Base-by-base conservation (phyloP, 192 early-diverging fungal species). In the Linnemannia schmuckeri region DNA sequence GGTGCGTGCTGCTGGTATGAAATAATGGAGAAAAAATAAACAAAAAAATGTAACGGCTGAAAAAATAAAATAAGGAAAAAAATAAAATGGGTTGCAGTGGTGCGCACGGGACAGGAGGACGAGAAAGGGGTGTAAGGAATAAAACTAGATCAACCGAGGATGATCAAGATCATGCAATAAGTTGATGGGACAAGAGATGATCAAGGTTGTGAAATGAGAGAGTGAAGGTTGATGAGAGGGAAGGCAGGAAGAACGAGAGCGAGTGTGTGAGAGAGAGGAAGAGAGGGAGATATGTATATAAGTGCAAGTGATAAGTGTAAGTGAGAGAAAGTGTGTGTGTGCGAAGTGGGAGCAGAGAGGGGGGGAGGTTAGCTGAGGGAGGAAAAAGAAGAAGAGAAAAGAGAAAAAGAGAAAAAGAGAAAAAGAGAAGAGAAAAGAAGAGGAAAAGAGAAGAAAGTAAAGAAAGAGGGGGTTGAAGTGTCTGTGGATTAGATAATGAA, bases 331-430 rank as follows among this genome's bases (percentile, higher is more conserved):
- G 27, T 37, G 37, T 41, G 38, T 22, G 12, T 9, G 57, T 74
- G 72, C 15, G 54, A 72, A 44, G 30, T 30, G 47, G 49, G 55
- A 37, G n/a, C 12, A 47, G 35, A 55, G 41, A 63, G 55, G 40
- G 75, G 68, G 68, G 42, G 41, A 69, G 61, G 74, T 70, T 30
- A 46, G 49, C 57, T 61, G 73, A 61, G 33, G 70, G 41, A 77
- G 27, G 30, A 17, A 57, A 52, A 57, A 30, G 44, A 49, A 71
- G 33, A 71, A 52, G 22, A 55, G 20, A 30, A 24, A 71, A 33
- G 6, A 61, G 54, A 18, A 33, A 66, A 41, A 68, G 41, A 66
- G 6, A 35, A 52, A 42, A 46, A 47, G 15, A 71, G 37, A 74
- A 47, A 40, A 68, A n/a, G 6, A 69, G 37, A 15, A 61, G 18